Base-by-base conservation (phyloP, 371 early-diverging fungal species). In the Rhizopus delemar region DNA sequence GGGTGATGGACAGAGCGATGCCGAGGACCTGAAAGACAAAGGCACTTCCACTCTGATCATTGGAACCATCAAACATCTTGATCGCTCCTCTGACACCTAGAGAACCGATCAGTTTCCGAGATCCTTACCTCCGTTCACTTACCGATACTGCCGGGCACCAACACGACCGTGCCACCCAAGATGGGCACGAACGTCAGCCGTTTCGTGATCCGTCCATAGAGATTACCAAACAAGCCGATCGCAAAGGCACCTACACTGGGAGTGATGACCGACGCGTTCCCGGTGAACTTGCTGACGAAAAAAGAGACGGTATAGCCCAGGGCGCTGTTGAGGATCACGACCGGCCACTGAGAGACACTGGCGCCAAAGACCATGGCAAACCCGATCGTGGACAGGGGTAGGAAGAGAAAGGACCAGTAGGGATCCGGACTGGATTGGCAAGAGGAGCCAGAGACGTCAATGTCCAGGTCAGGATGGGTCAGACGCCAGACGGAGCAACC, bases 401-500 rank as follows among this genome's bases (percentile, higher is more conserved):
- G 43, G 9, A 68, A 46, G 5, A 74, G 49, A 57, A 77, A 69
- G 46, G 54, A 72, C 65, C 70, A 74, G 46, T 61, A 73, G 6
- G 73, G 73, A 36, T 56, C 53, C 3, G 69, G 70, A 0, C 70
- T 60, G 4, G 60, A 46, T 60, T 61, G 58, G 38, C 75, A 75
- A 22, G 22, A 22, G 0, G 62, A 66, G 6, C 49, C 54, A 5
- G 62, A 36, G 5, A 66, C 56, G 38, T 36, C 50, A 4, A 60
- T 58, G 36, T 43, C 57, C 5, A 31, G 33, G 28, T 31, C 65
- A 8, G 48, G 69, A 43, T 62, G 65, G 13, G 51, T 64, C 59
- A 62, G 63, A 12, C 58, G 57, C 66, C 70, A 72, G 11, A 73
- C 57, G 13, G 73, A 61, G 50, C 70, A 68, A 8, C 93, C 93